These are phyloP conservation scores for Orbilia blumenaviensis DNA, from an alignment of 2,329 filamentous ascomycete species.

Conservation along the genomic window DNA sequence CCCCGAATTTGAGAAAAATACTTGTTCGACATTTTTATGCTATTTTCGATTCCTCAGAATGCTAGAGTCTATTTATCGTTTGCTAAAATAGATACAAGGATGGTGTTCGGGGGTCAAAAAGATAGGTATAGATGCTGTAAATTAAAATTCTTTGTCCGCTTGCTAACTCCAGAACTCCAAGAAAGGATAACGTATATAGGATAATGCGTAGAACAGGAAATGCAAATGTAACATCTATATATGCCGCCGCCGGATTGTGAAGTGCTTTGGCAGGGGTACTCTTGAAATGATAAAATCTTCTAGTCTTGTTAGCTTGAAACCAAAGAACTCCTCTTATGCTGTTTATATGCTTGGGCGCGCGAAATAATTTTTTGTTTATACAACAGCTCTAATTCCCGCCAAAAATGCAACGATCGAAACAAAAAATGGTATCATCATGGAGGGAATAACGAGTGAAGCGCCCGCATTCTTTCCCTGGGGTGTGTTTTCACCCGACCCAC, in stretches of 20 bases:
- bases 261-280: background rate
- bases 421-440: conserved; percentile 27
- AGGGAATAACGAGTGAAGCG: conserved; percentile 8
- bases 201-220: too few relatives aligned
- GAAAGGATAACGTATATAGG: background rate
- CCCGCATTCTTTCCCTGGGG: conserved; percentile 9
- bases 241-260: too few relatives aligned
- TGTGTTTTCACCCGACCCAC: background rate
- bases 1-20: too few relatives aligned
- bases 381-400: conserved; percentile 4
- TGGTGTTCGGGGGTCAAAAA: too few relatives aligned
- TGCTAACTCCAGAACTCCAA: background rate
- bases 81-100: too few relatives aligned
- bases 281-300: background rate
- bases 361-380: conserved; percentile 18
- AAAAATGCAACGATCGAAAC: conserved; percentile 35
- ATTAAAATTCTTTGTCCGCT: background rate
- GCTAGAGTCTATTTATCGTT: too few relatives aligned
- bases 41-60: too few relatives aligned
- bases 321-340: background rate
- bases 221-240: background rate
- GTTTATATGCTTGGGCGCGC: background rate
- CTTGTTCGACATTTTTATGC: too few relatives aligned
- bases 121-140: too few relatives aligned
- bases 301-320: background rate